These are phyloP conservation scores for Agaricus bisporus DNA, from an alignment of 768 basidiomycete genomes.

Conservation along the genomic window DNA sequence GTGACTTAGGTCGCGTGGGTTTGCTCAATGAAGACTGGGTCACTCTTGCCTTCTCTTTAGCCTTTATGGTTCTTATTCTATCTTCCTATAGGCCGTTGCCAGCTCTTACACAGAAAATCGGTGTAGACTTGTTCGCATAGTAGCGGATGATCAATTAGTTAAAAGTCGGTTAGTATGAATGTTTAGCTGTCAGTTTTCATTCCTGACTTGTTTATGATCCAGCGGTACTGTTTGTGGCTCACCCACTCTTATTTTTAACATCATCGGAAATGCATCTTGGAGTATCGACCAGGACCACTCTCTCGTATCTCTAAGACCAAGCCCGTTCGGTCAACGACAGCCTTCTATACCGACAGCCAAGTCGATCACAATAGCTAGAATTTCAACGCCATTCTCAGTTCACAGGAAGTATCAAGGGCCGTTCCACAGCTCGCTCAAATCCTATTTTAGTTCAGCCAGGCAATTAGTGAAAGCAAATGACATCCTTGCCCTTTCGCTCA, in stretches of 20 bases:
- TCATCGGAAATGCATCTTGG: slow-evolving; percentile 26
- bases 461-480: slow-evolving; percentile 71
- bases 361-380: slow-evolving; percentile 69
- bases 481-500: slow-evolving; percentile 58
- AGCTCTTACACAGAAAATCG: slow-evolving; percentile 26
- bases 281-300: slow-evolving; percentile 9
- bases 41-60: slow-evolving; percentile 3
- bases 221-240: slow-evolving; percentile 39
- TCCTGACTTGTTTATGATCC: neutral
- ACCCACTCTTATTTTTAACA: slow-evolving; percentile 51
- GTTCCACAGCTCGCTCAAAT: slow-evolving; percentile 56
- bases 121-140: slow-evolving; percentile 51
- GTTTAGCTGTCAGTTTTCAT: neutral
- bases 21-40: slow-evolving; percentile 79
- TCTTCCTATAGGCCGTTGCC: slow-evolving; percentile 41
- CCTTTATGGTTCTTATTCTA: slow-evolving; percentile 9
- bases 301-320: slow-evolving; percentile 37
- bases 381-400: slow-evolving; percentile 69
- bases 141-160: slow-evolving; percentile 42
- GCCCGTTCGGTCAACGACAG: slow-evolving; percentile 53
- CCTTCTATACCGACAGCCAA: slow-evolving; percentile 65
- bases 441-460: slow-evolving; percentile 48
- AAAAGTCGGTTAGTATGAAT: slow-evolving; percentile 25
- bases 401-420: slow-evolving; percentile 57
- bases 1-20: slow-evolving; percentile 62